Evolutionary conservation across 2,329 filamentous ascomycete genomes (phyloP), one percentile per base, ranked within the genome.

Genomic region (Fusarium sambucinum): DNA sequence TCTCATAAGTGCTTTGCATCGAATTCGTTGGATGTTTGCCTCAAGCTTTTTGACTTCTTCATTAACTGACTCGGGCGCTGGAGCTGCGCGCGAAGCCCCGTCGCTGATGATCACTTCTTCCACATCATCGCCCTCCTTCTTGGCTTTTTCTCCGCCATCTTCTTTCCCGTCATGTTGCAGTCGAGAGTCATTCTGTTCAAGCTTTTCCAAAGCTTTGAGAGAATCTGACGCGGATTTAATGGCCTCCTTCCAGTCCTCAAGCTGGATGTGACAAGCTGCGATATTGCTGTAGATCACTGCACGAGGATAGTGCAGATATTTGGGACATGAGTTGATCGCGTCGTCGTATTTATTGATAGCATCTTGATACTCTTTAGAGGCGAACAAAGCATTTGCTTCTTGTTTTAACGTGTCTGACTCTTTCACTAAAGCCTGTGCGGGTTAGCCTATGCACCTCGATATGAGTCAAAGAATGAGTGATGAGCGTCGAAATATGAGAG

Each of bases 221-320:
- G 93, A 90, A 13, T 87, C 84, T 0, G 89, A 92, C 1, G 94
- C 94, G 12, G 87, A 85, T 48, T 90, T 89, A 42, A 94, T 86
- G 12, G 93, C 92, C 30, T 92, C 89, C 70, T 94, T 93, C 92
- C 94, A 97, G 64, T 95, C 90, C 63, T 89, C 85, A 5, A 96
- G 83, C 77, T 96, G 96, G 55, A 98, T 78, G 73, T 97, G 89
- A 76, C 94, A 97, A 12, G 94, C 95, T 3, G 95, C 87, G 69
- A 97, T 90, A 81, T 98, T 98, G 77, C 92, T 94, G 61, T 90
- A 89, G 8, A 98, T 84, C 12, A 98, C 92, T 27, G 94, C 93
- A 66, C 95, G 85, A 72, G 97, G 93, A 80, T 93, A 97, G 77
- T 95, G 89, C 27, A 97, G 87, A 77, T 97, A 96, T 68, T 88